Conservation (phyloP, 1,139 yeast species). For the Candida sp. region DNA sequence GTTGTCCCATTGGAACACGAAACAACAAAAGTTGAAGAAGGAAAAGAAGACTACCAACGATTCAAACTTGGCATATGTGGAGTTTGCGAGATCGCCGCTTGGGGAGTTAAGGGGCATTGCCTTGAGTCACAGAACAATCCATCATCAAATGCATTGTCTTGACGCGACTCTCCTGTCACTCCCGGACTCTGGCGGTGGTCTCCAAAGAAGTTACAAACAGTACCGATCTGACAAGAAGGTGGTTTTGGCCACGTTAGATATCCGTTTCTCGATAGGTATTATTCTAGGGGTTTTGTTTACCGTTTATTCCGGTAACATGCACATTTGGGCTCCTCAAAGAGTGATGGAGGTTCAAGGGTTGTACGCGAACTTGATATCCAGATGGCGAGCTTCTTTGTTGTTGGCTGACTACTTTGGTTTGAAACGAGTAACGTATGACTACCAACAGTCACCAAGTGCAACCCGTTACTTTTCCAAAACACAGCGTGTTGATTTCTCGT, state of each 20-base stretch:
- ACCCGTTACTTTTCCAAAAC: conserved; percentile 84
- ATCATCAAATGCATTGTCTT: conserved; percentile 86
- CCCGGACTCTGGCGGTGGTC: conserved; percentile 51
- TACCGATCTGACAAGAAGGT: conserved; percentile 35
- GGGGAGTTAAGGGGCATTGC: conserved; percentile 96
- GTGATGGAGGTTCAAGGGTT: conserved; percentile 85
- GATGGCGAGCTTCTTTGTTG: conserved; percentile 71
- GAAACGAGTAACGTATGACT: conserved; percentile 91
- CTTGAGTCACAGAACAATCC: conserved; percentile 83
- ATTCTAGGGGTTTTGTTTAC: conserved; percentile 82
- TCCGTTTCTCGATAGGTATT: conserved; percentile 87
- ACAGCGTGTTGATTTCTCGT: conserved; percentile 75
- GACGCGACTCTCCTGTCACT: conserved; percentile 68
- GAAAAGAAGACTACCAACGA: conserved; percentile 38
- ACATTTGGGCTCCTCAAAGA: conserved; percentile 80
- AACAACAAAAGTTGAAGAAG: conserved; percentile 21
- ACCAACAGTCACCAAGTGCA: conserved; percentile 87
- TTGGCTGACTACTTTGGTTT: conserved; percentile 90
- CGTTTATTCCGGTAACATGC: conserved; percentile 81
- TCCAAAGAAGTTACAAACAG: conserved; percentile 35
- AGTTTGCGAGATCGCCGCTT: conserved; percentile 87
- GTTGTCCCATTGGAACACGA: conserved; percentile 30
- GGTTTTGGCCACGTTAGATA: conserved; percentile 77
- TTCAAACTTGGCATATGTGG: conserved; percentile 86
- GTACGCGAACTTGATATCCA: conserved; percentile 80